Base-by-base conservation (phyloP, 164 flowering plant genomes). In the Macadamia tetraphylla region DNA sequence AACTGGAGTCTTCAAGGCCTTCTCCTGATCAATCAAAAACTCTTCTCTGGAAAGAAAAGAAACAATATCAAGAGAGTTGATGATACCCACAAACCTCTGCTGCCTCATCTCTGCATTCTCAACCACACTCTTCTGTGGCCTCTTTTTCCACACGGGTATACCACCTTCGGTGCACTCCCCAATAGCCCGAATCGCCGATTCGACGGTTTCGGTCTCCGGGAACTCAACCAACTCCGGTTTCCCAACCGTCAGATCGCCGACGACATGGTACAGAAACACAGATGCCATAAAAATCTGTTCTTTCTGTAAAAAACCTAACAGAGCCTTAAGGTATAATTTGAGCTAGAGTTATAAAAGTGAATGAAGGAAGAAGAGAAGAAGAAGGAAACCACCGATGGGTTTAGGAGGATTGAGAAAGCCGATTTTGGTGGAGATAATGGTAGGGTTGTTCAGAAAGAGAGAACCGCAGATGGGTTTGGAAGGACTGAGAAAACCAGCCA, bases 211-310 rank as follows among this genome's bases (percentile, higher is more conserved):
- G 8, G 85, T 81, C 76, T 90, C 97, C 15, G 11, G 55, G 66
- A 94, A 92, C 72, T 94, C 99, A 30, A 81, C 86, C 75, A 94
- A 67, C 76, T 86, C 94, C 3, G 97, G 97, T 77, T 94, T 92
- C 69, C 96, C 98, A 62, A 92, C 97, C 51, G 98, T 94, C 78
- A 94, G 88, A 85, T 94, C 97, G 6, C 97, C 98, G 42, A 92
- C 92, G 58, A 92, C 97, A 66, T 92, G 97, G 71, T 90, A 85
- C 57, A 94, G 61, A 68, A 94, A 90, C 76, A 94, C 95, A 31
- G 98, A 85, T 6, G 98, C 93, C 98, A 91, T 91, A 9, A 44
- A 64, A 62, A 29, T 40, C 13, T 52, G 43, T 52, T 56, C 23
- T 32, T 11, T 7, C 7, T 12, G 2, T 2, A 11, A 58, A 13